These are phyloP conservation scores for Sporothrix curviconia DNA, from an alignment of 2,329 filamentous ascomycete species.

Conservation along the genomic window DNA sequence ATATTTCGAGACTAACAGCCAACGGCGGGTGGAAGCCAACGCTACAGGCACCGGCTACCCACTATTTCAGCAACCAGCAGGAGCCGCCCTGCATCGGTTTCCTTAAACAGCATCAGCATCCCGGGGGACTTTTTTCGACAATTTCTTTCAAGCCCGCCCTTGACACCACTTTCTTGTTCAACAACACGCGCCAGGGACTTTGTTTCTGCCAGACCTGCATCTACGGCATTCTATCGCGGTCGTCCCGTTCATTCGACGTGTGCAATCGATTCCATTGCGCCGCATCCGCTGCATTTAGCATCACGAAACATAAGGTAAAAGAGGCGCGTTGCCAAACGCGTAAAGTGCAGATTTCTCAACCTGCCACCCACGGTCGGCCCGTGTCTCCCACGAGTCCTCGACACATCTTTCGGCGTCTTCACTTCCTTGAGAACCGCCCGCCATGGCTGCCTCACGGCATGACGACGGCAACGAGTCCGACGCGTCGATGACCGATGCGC, in stretches of 20 bases:
- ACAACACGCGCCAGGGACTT: neutral
- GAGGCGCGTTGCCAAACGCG: slow-evolving; percentile 18
- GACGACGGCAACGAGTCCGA: slow-evolving; percentile 49
- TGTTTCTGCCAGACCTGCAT: neutral
- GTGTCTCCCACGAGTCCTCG: neutral
- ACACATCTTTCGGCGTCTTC: neutral
- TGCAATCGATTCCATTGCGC: slow-evolving; percentile 6
- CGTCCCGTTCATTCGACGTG: neutral
- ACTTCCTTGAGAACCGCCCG: neutral
- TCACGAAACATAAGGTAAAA: neutral
- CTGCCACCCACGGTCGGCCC: neutral
- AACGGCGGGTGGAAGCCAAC: neutral
- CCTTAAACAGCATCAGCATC: slow-evolving; percentile 1
- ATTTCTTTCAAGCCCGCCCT: neutral
- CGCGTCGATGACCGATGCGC: slow-evolving; percentile 58
- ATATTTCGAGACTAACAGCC: slow-evolving; percentile 13
- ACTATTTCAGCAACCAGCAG: neutral
- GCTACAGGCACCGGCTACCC: no score
- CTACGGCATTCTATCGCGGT: neutral
- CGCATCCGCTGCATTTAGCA: neutral
- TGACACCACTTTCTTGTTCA: slow-evolving; percentile 4
- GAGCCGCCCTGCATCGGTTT: slow-evolving; percentile 5
- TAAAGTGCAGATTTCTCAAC: slow-evolving; percentile 14
- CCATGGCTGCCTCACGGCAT: slow-evolving; percentile 16
- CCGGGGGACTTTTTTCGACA: neutral